phyloP scores from a whole-genome alignment of 768 basidiomycete species.

The Cystofilobasidium macerans region DNA sequence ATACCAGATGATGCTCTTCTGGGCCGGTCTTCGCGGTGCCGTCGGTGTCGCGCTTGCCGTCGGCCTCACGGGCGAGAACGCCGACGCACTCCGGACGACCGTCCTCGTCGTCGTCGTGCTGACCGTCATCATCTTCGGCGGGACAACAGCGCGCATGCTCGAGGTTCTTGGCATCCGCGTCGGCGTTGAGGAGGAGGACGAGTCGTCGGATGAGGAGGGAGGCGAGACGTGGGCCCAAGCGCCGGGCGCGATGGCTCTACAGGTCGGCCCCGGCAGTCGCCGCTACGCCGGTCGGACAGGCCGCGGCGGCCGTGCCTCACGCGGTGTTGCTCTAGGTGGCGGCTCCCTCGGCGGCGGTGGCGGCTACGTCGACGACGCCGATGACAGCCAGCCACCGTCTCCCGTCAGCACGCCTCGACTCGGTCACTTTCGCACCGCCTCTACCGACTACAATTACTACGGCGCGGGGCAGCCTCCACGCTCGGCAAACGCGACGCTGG shows the following conservation, averaged over 20 bases:
- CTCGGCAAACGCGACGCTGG: slow-evolving; percentile 15
- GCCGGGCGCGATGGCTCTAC: slow-evolving; percentile 13
- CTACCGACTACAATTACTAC: neutral
- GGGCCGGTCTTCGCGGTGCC: slow-evolving; percentile 92
- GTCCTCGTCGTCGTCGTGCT: slow-evolving; percentile 91
- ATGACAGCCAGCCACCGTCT: slow-evolving; percentile 4
- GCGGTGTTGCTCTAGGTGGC: too few species aligned
- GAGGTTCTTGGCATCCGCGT: slow-evolving; percentile 92
- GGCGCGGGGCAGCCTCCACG: slow-evolving; percentile 12
- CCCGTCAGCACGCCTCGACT: neutral
- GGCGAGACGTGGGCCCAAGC: slow-evolving; percentile 6
- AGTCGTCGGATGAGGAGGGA: slow-evolving; percentile 43
- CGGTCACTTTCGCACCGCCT: neutral
- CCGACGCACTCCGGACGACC: slow-evolving; percentile 78
- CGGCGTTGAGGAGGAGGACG: slow-evolving; percentile 87
- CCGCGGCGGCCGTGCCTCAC: neutral
- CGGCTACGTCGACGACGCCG: slow-evolving; percentile 11
- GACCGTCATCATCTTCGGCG: slow-evolving; percentile 87
- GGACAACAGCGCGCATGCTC: slow-evolving; percentile 93
- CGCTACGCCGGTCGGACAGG: slow-evolving; percentile 15
- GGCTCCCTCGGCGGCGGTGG: neutral
- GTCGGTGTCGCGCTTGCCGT: slow-evolving; percentile 96
- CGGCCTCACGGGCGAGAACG: slow-evolving; percentile 88
- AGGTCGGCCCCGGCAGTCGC: slow-evolving; percentile 12
- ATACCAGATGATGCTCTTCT: slow-evolving; percentile 99